A percentile compares a stretch with the other conserved stretches of the same genome.
Evolutionary conservation across 2,329 filamentous ascomycete genomes (phyloP).

Genomic region (Cladorrhinum sp.): DNA sequence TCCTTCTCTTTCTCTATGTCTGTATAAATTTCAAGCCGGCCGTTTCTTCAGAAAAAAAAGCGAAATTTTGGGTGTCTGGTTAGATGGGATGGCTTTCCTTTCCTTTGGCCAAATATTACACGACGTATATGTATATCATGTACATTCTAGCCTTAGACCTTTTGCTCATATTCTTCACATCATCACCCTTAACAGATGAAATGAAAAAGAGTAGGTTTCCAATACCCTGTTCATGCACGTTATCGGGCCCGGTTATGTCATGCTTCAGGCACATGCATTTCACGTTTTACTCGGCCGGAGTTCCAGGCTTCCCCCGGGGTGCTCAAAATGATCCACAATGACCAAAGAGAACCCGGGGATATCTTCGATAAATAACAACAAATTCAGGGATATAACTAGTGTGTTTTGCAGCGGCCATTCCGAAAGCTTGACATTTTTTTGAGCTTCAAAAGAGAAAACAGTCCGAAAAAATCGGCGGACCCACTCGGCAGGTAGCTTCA

Average conservation of each 20-base stretch:
- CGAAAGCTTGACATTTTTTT: neutral
- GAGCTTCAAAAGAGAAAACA: neutral
- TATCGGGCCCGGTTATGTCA: neutral
- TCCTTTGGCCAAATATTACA: conserved; percentile 8
- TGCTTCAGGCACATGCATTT: neutral
- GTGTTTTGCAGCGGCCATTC: neutral
- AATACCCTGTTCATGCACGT: neutral
- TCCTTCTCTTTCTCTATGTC: neutral
- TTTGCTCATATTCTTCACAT: neutral
- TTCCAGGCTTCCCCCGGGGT: neutral
- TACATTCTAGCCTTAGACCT: conserved; percentile 16
- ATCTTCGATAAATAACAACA: neutral
- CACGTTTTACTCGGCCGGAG: neutral
- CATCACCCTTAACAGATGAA: neutral
- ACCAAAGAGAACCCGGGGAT: neutral
- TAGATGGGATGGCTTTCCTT: neutral
- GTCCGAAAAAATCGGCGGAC: neutral
- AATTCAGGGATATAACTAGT: neutral
- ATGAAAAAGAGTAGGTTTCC: neutral
- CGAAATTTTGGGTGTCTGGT: conserved; percentile 4
- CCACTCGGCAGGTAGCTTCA: conserved; percentile 15
- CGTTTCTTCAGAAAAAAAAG: neutral
- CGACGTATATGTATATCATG: conserved; percentile 20
- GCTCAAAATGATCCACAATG: neutral
- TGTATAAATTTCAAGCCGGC: neutral